Evolutionary conservation across 2,329 filamentous ascomycete genomes (phyloP).

Genomic region (Aspergillus fischeri): DNA sequence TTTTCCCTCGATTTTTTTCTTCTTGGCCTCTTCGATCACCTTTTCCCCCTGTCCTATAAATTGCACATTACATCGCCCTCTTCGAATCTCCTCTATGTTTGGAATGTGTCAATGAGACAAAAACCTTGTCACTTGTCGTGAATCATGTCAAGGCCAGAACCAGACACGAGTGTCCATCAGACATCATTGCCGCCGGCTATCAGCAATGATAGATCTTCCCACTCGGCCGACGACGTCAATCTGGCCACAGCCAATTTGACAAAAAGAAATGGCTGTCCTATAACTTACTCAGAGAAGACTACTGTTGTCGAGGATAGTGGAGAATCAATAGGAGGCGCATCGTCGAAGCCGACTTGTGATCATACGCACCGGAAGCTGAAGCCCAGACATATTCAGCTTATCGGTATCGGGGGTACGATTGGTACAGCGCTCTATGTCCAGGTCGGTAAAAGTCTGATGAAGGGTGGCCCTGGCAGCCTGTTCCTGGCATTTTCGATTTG

Average conservation of each 20-base stretch:
- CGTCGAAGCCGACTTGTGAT: constrained; percentile 23
- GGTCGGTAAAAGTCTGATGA: constrained; percentile 38
- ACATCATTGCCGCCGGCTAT: constrained; percentile 13
- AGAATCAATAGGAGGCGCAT: constrained; percentile 21
- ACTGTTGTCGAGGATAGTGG: constrained; percentile 13
- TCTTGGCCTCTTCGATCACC: constrained; percentile 1
- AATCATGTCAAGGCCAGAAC: background rate
- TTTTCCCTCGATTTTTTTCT: constrained; percentile 1
- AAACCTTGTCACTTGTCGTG: background rate
- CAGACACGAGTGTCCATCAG: constrained; percentile 4
- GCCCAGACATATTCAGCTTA: constrained; percentile 44
- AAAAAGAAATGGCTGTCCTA: constrained; percentile 6
- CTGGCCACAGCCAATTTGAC: constrained; percentile 7
- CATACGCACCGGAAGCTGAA: constrained; percentile 41
- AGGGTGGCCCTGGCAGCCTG: constrained; percentile 41
- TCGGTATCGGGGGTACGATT: constrained; percentile 45
- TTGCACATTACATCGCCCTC: background rate
- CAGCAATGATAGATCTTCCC: constrained; percentile 12
- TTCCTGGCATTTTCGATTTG: constrained; percentile 45
- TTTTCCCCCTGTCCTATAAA: background rate
- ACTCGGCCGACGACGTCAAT: constrained; percentile 9
- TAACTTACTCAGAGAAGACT: constrained; percentile 16
- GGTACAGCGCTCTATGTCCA: constrained; percentile 43
- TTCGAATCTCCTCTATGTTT: background rate
- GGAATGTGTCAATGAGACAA: background rate